A percentile compares a stretch with the other conserved stretches of the same genome.
Conservation (phyloP, 371 early-diverging fungal species). For the Rhizopus arrhizus region DNA sequence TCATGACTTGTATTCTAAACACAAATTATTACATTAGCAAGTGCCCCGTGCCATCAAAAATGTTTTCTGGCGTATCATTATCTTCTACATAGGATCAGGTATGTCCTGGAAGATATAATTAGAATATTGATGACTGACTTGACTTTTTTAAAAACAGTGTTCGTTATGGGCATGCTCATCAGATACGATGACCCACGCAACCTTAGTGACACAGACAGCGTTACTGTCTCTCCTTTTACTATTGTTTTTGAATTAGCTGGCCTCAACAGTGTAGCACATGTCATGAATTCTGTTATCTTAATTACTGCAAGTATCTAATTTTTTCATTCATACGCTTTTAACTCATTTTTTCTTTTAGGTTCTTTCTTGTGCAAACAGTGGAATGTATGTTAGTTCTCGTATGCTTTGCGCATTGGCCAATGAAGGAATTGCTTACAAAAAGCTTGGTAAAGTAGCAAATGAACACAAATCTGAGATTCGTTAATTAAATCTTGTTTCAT, state of each 20-base stretch:
- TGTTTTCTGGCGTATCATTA: conserved; percentile 65
- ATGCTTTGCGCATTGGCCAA: conserved; percentile 65
- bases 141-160: conserved; percentile 31
- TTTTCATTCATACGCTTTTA: no score
- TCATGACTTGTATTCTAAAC: neutral
- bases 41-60: conserved; percentile 52
- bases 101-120: conserved; percentile 19
- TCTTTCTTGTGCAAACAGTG: conserved; percentile 74
- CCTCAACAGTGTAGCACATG: conserved; percentile 59
- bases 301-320: conserved; percentile 41
- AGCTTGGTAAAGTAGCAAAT: conserved; percentile 40
- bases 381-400: conserved; percentile 70
- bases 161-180: conserved; percentile 67
- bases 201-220: conserved; percentile 39
- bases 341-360: conserved; percentile 6
- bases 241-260: conserved; percentile 70
- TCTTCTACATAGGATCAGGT: conserved; percentile 66
- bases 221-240: conserved; percentile 72
- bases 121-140: no score
- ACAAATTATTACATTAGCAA: conserved; percentile 17
- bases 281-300: conserved; percentile 76
- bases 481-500: conserved; percentile 2
- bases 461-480: neutral
- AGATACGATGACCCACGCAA: conserved; percentile 59
- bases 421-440: conserved; percentile 66